Base-by-base conservation (phyloP, 805 yeast species). In the Cyberlindnera nakhonratchasimensis region DNA sequence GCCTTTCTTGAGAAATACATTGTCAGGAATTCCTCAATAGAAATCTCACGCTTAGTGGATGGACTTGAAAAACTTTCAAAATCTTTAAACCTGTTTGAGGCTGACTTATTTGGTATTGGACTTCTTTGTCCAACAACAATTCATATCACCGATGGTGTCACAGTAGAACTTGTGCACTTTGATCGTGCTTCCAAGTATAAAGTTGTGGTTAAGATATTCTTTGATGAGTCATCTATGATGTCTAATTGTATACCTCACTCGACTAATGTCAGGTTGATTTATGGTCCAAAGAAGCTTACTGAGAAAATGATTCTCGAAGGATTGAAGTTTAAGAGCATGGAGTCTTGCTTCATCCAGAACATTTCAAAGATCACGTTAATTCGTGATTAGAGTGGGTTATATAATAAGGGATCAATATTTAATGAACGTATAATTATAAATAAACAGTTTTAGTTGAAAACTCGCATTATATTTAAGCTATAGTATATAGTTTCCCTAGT, bases 151-250 rank as follows among this genome's bases (percentile, higher is more conserved):
- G 45, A 49, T 18, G 39, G 37, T 2, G 21, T 55, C 4, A 20
- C 20, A 5, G 41, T 57, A 4, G 37, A 46, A 11, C 20, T 58
- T 6, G 11, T 32, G 12, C 53, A 53, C 4, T 48, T 55, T 37
- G 50, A 53, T 37, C 48, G 41, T 28, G 2, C 19, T 4, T 42
- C 41, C 13, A 51, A 38, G 28, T 55, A 52, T 37, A 56, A 56
- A 25, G 51, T 48, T 1, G 29, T 30, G 2, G 26, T 53, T 4
- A 30, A 24, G 24, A 28, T 56, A 14, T 25, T 18, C 3, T 32
- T 55, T 6, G 36, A 37, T 19, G 47, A 56, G 25, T 23, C 22
- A 1, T 37, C 46, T 11, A 37, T 55, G 12, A 43, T 45, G 23
- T 30, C 33, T 10, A 16, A 18, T 2, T 29, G 31, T 16, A 32